Evolutionary conservation across 208 protist genomes (phyloP), one percentile per base, ranked within the genome.

Genomic region (Trypanosoma platydactyli): DNA sequence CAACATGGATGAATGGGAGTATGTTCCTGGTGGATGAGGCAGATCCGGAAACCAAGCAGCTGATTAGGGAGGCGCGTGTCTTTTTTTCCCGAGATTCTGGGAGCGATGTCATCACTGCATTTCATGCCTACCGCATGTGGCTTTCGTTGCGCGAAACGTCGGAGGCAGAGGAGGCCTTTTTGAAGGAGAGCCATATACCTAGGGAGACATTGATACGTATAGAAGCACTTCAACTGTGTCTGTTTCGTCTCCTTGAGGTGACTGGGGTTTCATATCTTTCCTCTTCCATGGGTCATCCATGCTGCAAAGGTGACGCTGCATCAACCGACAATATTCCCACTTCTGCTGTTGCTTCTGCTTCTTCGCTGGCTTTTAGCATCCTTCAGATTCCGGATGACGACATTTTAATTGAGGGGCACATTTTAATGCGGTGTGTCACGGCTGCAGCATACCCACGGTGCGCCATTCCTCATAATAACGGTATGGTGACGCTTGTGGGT

Each of bases 111-210:
- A 77, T 84, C 18, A 78, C 72, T 55, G 70, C 66, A 42, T 84
- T 92, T 52, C 69, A 92, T 74, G 79, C 92, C 11, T 94, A 91
- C 63, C 76, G 80, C 58, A 94, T 92, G 85, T 96, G 87, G 86
- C 76, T 79, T 58, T 73, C 57, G 44, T 61, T 81, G 57, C 67
- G 79, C 42, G 30, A 61, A 42, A 25, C 54, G 22, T 30, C 66
- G 35, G 53, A 69, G 24, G 30, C 0, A 7, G 66, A 56, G 4
- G 77, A 77, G 7, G 71, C 62, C 29, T 92, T 94, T 64, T 55
- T 89, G 20, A 72, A 51, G 29, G 84, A 91, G 57, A 89, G 83
- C 40, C 62, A 76, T 12, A 79, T 85, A 18, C 73, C 86, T 13
- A 57, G 51, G 3, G 42, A 60, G 25, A 54, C 73, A 25, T 76